A percentile compares a stretch with the other conserved stretches of the same genome.
These are phyloP conservation scores for Pythium pyrilobum DNA, from an alignment of 352 stramenopile genomes.

Conservation along the genomic window DNA sequence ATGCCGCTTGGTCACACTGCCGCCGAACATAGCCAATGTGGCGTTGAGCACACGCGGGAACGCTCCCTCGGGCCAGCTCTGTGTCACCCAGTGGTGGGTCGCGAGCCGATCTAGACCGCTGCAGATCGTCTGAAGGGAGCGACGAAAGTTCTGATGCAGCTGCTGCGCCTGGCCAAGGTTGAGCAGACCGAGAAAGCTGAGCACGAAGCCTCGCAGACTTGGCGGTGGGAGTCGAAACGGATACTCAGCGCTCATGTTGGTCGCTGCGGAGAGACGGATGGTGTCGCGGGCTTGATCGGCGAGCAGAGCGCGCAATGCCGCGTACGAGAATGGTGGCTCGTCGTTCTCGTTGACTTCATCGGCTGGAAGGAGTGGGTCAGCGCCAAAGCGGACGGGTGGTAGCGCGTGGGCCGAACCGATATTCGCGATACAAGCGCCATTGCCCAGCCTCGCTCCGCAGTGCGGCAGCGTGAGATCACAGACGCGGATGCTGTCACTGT, in stretches of 20 bases:
- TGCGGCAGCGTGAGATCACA: constrained; percentile 37
- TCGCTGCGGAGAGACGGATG: constrained; percentile 5
- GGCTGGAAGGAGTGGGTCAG: constrained; percentile 9
- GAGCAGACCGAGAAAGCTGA: constrained; percentile 62
- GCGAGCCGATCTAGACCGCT: constrained; percentile 46
- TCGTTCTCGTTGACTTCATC: neutral
- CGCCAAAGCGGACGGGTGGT: constrained; percentile 32
- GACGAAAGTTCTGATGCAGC: constrained; percentile 30
- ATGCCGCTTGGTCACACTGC: constrained; percentile 37
- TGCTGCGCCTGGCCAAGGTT: constrained; percentile 44
- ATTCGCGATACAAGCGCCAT: constrained; percentile 43
- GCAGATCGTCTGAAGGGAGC: constrained; percentile 45
- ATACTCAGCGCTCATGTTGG: constrained; percentile 12
- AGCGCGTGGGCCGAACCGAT: constrained; percentile 9
- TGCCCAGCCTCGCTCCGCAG: constrained; percentile 38
- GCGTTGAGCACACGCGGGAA: constrained; percentile 39
- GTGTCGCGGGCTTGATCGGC: constrained; percentile 22
- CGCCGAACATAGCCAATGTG: constrained; percentile 47
- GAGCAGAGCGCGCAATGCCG: constrained; percentile 18
- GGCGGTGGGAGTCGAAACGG: constrained; percentile 31
- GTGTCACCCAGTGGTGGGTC: constrained; percentile 52
- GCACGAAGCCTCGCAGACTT: constrained; percentile 48
- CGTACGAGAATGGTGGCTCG: constrained; percentile 22
- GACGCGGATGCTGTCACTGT: constrained; percentile 24
- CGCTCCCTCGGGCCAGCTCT: constrained; percentile 47